phyloP scores from a whole-genome alignment of 2,329 filamentous ascomycete genomes.

The Colletotrichum magnum region DNA sequence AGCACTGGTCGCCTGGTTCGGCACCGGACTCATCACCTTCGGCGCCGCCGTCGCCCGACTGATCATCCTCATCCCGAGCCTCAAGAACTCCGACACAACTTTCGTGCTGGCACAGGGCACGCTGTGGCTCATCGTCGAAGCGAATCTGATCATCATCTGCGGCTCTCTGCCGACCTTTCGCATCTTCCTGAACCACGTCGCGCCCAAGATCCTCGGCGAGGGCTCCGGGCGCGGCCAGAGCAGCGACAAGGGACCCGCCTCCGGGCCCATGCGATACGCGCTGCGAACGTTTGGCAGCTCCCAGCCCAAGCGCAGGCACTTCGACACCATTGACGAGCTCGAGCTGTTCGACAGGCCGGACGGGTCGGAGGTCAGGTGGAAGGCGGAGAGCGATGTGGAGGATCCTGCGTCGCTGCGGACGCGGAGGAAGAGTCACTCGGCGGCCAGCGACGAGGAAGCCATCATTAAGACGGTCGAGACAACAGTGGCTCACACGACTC shows the following conservation, averaged over 20 bases:
- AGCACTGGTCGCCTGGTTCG: constrained; percentile 59
- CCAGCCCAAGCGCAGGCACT: neutral
- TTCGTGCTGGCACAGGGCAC: constrained; percentile 22
- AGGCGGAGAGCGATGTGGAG: neutral
- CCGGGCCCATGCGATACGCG: neutral
- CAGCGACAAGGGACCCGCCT: neutral
- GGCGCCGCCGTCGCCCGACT: constrained; percentile 18
- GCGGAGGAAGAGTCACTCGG: neutral
- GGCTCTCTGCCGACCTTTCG: constrained; percentile 56
- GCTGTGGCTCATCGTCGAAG: constrained; percentile 49
- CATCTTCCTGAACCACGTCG: constrained; percentile 54
- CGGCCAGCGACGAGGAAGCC: neutral
- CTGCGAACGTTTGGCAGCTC: constrained; percentile 2
- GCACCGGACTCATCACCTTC: constrained; percentile 52
- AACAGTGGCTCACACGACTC: neutral
- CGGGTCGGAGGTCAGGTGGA: neutral
- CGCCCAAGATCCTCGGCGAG: constrained; percentile 50
- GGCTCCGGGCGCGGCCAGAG: neutral
- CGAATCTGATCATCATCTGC: constrained; percentile 57
- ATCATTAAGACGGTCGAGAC: constrained; percentile 1
- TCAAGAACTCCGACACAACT: constrained; percentile 4
- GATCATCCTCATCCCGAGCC: constrained; percentile 21
- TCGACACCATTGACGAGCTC: constrained; percentile 1
- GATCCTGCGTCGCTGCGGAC: neutral
- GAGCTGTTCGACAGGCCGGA: neutral